Evolutionary conservation across 2,329 filamentous ascomycete genomes (phyloP), one percentile per base, ranked within the genome.

Genomic region (Dothistroma septosporum): DNA sequence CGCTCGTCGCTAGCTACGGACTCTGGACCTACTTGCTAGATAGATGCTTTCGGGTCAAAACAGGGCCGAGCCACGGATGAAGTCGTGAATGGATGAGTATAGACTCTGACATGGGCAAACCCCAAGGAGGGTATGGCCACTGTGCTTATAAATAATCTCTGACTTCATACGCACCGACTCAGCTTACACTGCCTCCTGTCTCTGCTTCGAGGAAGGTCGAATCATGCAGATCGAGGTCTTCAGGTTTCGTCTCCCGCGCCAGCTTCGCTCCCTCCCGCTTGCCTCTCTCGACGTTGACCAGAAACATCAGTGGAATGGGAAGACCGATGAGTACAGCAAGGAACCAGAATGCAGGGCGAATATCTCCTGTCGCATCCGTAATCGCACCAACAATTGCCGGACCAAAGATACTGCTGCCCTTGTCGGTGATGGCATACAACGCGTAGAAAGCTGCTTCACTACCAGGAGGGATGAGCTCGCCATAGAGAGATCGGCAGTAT

Each of bases 381-480:
- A 99, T 96, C 12, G 87, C 86, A 1, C 92, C 94, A 0, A 99
- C 94, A 72, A 99, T 93, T 0, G 91, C 89, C 0, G 94, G 94
- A 0, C 94, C 94, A 75, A 99, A 97, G 1, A 97, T 82, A 72
- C 90, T 95, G 22, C 90, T 94, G 0, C 93, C 92, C 76, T 99
- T 99, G 75, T 99, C 94, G 1, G 94, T 97, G 65, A 97, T 97
- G 37, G 94, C 94, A 73, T 97, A 99, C 1, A 99, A 81, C 0
- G 93, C 92, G 73, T 96, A 99, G 73, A 99, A 99, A 0, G 93
- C 92, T 0, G 94, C 92, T 76, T 99, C 94, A 32, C 89, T 95
- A 4, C 94, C 94, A 0, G 91, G 91, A 1, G 94, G 94, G 58
- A 99, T 96, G 59, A 99, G 82, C 75, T 97, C 92, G 44, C 92